A percentile compares a stretch with the other conserved stretches of the same genome.
phyloP scores from a whole-genome alignment of 2,329 filamentous ascomycete species.

The Ophiobolus disseminans region DNA sequence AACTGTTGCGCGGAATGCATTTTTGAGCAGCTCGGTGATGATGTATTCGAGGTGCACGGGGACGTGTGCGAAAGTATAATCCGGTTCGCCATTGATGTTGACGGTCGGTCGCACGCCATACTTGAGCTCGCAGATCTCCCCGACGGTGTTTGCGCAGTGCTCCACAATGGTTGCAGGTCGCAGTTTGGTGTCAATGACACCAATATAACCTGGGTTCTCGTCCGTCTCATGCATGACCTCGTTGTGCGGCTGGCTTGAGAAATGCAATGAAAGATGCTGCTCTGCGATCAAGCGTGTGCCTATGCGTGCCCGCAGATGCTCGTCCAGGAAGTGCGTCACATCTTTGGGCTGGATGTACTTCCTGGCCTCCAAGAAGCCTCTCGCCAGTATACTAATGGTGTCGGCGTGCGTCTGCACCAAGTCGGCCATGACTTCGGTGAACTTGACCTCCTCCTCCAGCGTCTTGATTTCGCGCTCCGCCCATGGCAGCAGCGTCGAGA shows the following conservation, averaged over 20 bases:
- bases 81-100: constrained; percentile 81
- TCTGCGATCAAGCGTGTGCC: constrained; percentile 93
- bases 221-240: constrained; percentile 57
- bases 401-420: constrained; percentile 94
- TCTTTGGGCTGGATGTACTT: constrained; percentile 84
- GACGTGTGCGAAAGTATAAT: constrained; percentile 90
- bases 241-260: constrained; percentile 74
- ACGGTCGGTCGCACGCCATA: constrained; percentile 87
- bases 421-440: constrained; percentile 91
- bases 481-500: constrained; percentile 89
- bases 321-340: constrained; percentile 91
- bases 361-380: constrained; percentile 90
- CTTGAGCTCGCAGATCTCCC: constrained; percentile 94
- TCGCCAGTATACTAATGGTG: constrained; percentile 90
- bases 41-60: constrained; percentile 98
- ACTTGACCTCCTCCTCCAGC: constrained; percentile 85
- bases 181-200: constrained; percentile 91
- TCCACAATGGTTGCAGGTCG: constrained; percentile 82
- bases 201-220: constrained; percentile 73
- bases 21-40: constrained; percentile 94
- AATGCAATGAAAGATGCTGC: constrained; percentile 92
- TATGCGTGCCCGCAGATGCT: constrained; percentile 91
- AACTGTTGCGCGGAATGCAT: constrained; percentile 91
- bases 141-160: constrained; percentile 86
- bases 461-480: constrained; percentile 74